Conservation (phyloP, 768 basidiomycete species). For the Amanita thiersii region DNA sequence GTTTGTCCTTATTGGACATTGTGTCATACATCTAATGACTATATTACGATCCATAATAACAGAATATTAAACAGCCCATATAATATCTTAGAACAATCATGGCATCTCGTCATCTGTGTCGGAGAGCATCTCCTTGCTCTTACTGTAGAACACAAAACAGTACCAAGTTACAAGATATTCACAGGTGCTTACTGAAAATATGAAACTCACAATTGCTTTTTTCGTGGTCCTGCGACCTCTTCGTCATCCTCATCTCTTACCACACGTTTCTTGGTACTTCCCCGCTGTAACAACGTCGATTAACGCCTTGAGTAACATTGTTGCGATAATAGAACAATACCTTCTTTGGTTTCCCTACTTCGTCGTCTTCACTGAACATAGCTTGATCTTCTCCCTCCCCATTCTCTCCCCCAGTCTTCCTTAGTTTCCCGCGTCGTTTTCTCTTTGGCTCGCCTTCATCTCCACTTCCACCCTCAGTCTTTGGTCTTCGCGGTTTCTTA, state of each 20-base stretch:
- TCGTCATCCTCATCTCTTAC: conserved; percentile 79
- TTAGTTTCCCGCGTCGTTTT: conserved; percentile 62
- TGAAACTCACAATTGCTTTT: conserved; percentile 64
- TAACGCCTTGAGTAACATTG: conserved; percentile 12
- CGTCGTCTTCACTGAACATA: conserved; percentile 68
- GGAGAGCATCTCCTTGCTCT: conserved; percentile 82
- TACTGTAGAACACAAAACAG: conserved; percentile 36
- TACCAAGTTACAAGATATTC: background rate
- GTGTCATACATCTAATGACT: background rate
- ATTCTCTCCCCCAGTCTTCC: conserved; percentile 42
- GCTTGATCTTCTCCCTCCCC: conserved; percentile 59
- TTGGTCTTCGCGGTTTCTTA: conserved; percentile 47
- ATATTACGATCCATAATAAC: background rate
- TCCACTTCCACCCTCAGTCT: conserved; percentile 43
- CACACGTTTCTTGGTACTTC: conserved; percentile 65
- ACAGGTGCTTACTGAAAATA: background rate
- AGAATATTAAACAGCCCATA: conserved; percentile 13
- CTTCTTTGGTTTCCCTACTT: conserved; percentile 64
- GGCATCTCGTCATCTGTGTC: conserved; percentile 85
- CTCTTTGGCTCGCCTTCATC: conserved; percentile 66
- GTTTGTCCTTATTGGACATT: background rate
- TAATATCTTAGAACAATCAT: conserved; percentile 23
- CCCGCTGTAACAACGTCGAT: conserved; percentile 23
- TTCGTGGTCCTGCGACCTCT: conserved; percentile 48
- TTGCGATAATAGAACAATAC: conserved; percentile 22